Evolutionary conservation across 805 yeast species (phyloP), one percentile per base, ranked within the genome.

Genomic region (Zygotorulaspora chibaensis): DNA sequence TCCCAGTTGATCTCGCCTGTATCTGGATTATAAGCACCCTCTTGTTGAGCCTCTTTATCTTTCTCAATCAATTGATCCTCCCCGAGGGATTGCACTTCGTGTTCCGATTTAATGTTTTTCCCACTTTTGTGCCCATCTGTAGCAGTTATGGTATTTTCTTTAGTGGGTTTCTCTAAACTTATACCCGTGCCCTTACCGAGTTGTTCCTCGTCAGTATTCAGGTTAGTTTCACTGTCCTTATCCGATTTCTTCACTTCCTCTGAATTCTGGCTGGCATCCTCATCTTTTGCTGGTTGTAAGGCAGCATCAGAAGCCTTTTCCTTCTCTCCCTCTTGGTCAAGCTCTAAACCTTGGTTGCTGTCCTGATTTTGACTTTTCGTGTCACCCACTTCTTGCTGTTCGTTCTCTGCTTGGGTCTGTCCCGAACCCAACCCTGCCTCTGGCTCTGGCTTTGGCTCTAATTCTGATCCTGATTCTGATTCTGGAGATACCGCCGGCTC

Each of bases 1-100:
- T 93, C 98, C 99, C 99, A 93, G 79, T 93, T 91, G 70, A 93
- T 93, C 66, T 91, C 98, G 26, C 99, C 99, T 2, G 99, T 93
- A 60, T 87, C 96, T 26, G 97, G 97, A 71, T 91, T 80, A 69
- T 80, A 91, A 3, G 98, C 96, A 31, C 88, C 85, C 50, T 73
- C 69, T 51, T 66, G 71, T 16, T 69, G 68, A 36, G 68, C 75
- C 36, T 69, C 73, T 34, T 62, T 67, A 40, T 62, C 71, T 12
- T 47, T 45, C 27, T 42, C 40, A 40, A 59, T 15, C 43, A 46
- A 29, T 37, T 37, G 36, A 35, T 29, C 42, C 16, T 47, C 43
- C 17, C 31, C 47, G 17, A 29, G 20, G 12, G 38, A 27, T 27
- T 47, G 50, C 6, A 43, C 4, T 31, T 42, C 46, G 8, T 35